A percentile compares a stretch with the other conserved stretches of the same genome.
Evolutionary conservation across 163 green algal species (phyloP).

Genomic region (Prototheca cutis): DNA sequence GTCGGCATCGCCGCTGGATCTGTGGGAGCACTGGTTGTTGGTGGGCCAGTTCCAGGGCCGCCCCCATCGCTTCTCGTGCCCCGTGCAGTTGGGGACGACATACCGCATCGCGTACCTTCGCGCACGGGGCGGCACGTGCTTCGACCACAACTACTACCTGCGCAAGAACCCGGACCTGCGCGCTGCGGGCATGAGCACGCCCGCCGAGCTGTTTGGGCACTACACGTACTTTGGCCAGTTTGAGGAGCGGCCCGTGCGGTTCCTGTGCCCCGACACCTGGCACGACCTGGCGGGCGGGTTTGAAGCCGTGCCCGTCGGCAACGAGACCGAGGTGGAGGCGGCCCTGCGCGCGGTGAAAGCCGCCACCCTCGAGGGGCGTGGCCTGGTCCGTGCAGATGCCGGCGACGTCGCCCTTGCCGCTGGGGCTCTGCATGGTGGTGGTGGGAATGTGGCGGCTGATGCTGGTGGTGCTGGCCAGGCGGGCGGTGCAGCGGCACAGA

Average conservation of each 20-base stretch:
- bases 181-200: constrained; percentile 2
- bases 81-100: constrained; percentile 21
- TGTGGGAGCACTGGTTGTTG: constrained; percentile 32
- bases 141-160: constrained; percentile 30
- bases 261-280: constrained; percentile 15
- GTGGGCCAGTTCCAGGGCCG: constrained; percentile 30
- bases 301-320: constrained; percentile 6
- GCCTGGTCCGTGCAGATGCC: not conserved
- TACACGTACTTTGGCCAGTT: constrained; percentile 32
- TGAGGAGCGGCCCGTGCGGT: constrained; percentile 17
- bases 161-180: constrained; percentile 13
- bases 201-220: constrained; percentile 17
- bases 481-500: too few relatives aligned
- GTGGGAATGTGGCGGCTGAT: too few relatives aligned
- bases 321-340: not conserved
- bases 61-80: constrained; percentile 26
- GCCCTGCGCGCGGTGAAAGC: not conserved
- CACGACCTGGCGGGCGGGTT: constrained; percentile 12
- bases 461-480: not conserved
- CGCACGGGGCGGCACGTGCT: constrained; percentile 22
- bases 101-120: constrained; percentile 20
- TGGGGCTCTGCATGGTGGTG: not conserved
- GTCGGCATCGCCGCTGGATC: constrained; percentile 1
- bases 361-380: not conserved
- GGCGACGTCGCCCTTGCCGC: not conserved